Conservation (phyloP, 176 grass and related monocot species). For the Cenchrus fungigraminus region DNA sequence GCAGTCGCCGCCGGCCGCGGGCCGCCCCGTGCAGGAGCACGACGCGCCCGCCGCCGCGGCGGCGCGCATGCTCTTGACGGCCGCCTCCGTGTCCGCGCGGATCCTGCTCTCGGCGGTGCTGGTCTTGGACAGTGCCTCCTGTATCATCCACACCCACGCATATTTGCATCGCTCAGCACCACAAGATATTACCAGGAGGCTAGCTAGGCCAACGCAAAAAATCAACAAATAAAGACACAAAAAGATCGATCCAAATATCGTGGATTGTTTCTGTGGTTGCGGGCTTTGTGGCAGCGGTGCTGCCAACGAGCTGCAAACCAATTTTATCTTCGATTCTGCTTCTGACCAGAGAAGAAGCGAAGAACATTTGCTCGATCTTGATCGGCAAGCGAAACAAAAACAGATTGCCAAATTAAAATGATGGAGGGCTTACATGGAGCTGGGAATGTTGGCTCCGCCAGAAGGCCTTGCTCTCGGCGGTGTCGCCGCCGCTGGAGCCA, state of each 20-base stretch:
- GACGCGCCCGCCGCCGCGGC: not conserved
- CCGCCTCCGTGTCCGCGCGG: conserved; percentile 55
- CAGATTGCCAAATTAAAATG: not conserved
- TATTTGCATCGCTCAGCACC: conserved; percentile 27
- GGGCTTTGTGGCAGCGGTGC: not conserved
- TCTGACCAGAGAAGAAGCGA: not conserved
- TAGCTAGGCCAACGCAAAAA: conserved; percentile 9
- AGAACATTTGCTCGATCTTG: not conserved
- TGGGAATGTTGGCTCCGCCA: conserved; percentile 67
- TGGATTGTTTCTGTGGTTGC: not conserved
- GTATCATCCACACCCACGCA: conserved; percentile 25
- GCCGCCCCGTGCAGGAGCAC: conserved; percentile 59
- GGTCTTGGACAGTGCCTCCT: conserved; percentile 75
- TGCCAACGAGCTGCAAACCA: not conserved
- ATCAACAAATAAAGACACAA: not conserved
- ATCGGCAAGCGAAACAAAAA: not conserved
- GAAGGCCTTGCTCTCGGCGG: conserved; percentile 64
- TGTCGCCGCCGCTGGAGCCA: not conserved
- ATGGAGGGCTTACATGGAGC: conserved; percentile 54
- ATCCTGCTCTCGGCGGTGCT: conserved; percentile 78
- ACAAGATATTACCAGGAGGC: not conserved
- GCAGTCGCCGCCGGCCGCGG: conserved; percentile 49
- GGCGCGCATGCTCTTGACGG: conserved; percentile 52
- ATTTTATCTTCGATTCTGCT: not conserved
- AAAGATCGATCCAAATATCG: not conserved